Evolutionary conservation across 805 yeast species (phyloP), one percentile per base, ranked within the genome.

Genomic region (Zygosaccharomyces bailii): DNA sequence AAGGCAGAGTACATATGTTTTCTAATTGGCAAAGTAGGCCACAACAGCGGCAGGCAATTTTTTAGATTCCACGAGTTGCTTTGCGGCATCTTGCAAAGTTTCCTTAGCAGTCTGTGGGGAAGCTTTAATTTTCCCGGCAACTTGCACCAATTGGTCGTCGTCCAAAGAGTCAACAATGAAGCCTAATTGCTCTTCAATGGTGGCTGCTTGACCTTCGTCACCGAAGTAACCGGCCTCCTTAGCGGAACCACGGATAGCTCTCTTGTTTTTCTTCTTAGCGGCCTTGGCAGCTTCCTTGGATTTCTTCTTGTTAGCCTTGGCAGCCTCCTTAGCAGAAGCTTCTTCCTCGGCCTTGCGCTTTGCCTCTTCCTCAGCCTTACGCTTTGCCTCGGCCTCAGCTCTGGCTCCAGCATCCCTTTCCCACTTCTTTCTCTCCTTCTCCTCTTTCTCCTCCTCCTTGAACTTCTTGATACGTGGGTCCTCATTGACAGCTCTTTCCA

Each of bases 361-460:
- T 61, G 87, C 96, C 60, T 86, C 98, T 42, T 85, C 95, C 58
- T 86, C 96, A 65, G 82, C 84, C 71, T 83, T 84, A 46, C 80
- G 81, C 66, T 85, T 83, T 40, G 91, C 95, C 63, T 88, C 99
- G 50, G 96, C 96, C 53, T 95, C 98, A 66, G 88, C 83, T 76
- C 98, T 86, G 24, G 95, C 81, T 57, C 96, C 98, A 43, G 98
- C 96, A 69, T 90, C 98, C 68, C 83, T 86, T 70, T 93, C 98
- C 98, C 98, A 91, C 72, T 91, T 93, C 76, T 76, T 80, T 69
- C 80, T 81, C 65, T 86, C 99, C 77, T 91, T 91, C 67, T 86
- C 98, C 68, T 83, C 83, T 80, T 86, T 87, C 70, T 90, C 98
- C 42, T 80, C 86, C 56, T 91, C 96, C 75, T 90, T 91, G 82